Conservation (phyloP, 306 rosid species). For the Begonia fuchsioides region DNA sequence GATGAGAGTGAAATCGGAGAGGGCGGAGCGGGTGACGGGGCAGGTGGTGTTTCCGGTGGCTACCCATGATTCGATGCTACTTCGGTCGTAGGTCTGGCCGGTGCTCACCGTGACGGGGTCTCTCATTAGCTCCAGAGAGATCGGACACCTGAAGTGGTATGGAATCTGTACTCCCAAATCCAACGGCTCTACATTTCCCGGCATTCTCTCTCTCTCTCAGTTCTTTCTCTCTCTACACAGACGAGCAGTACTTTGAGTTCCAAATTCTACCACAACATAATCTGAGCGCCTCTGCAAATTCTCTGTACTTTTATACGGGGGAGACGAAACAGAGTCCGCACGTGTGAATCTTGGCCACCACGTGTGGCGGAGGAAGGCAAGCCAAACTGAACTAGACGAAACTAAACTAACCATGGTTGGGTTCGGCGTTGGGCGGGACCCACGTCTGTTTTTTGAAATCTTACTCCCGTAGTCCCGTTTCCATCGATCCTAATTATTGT, state of each 20-base stretch:
- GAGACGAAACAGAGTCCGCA: constrained; percentile 40
- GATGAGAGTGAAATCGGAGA: constrained; percentile 64
- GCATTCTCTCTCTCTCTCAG: constrained; percentile 24
- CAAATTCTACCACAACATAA: constrained; percentile 4
- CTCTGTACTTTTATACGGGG: constrained; percentile 23
- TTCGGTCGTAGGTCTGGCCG: constrained; percentile 93
- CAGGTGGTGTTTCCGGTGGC: constrained; percentile 82
- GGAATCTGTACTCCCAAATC: constrained; percentile 86
- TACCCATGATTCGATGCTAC: constrained; percentile 82
- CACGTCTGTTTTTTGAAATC: constrained; percentile 3
- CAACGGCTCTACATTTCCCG: constrained; percentile 64
- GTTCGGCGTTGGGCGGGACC: too few species aligned
- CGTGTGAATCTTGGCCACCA: constrained; percentile 35
- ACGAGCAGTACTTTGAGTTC: constrained; percentile 4
- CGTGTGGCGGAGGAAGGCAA: constrained; percentile 16
- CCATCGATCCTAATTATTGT: background rate
- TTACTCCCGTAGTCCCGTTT: constrained; percentile 13
- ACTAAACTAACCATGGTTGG: constrained; percentile 15
- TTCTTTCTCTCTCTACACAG: constrained; percentile 1
- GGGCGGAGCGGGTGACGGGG: constrained; percentile 58
- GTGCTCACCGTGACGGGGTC: constrained; percentile 86
- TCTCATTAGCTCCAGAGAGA: constrained; percentile 76
- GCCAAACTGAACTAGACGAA: background rate
- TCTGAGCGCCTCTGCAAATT: constrained; percentile 16
- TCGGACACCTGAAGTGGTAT: constrained; percentile 84